These are phyloP conservation scores for Penicillium desertorum DNA, from an alignment of 495 filamentous ascomycete species.

Conservation along the genomic window DNA sequence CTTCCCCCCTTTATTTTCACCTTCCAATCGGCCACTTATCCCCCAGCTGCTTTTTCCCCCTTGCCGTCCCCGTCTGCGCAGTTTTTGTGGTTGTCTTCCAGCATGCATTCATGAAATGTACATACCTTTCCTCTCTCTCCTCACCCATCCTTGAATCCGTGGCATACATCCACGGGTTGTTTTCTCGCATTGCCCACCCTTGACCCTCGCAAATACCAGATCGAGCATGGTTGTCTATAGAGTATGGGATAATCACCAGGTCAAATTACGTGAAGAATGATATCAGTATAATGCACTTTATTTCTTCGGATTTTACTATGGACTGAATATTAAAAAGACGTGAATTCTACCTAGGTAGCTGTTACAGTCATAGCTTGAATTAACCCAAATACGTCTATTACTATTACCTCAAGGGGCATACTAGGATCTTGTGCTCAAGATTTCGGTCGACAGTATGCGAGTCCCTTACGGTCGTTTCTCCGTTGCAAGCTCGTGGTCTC, in stretches of 20 bases:
- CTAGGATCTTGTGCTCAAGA: not conserved
- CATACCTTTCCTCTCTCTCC: slow-evolving; percentile 31
- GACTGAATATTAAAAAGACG: not conserved
- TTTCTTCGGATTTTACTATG: not conserved
- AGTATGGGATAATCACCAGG: slow-evolving; percentile 37
- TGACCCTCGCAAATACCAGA: slow-evolving; percentile 35
- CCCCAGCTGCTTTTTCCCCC: slow-evolving; percentile 11
- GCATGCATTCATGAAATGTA: slow-evolving; percentile 44
- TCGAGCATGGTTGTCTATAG: slow-evolving; percentile 40
- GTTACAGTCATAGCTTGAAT: not conserved
- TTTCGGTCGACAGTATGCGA: not conserved
- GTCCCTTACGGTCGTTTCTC: too few species aligned
- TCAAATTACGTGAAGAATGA: slow-evolving; percentile 34
- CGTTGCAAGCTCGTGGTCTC: not conserved
- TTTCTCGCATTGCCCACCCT: slow-evolving; percentile 24
- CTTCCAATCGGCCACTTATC: slow-evolving; percentile 15
- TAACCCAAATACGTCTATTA: not conserved
- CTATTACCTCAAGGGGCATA: not conserved
- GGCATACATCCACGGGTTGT: slow-evolving; percentile 17
- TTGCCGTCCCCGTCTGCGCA: slow-evolving; percentile 17
- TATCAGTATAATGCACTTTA: slow-evolving; percentile 30
- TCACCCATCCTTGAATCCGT: slow-evolving; percentile 17
- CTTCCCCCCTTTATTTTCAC: slow-evolving; percentile 12
- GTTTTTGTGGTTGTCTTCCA: slow-evolving; percentile 23
- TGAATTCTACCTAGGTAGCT: not conserved